phyloP scores from a whole-genome alignment of 257 asterid species.

The Striga asiatica region DNA sequence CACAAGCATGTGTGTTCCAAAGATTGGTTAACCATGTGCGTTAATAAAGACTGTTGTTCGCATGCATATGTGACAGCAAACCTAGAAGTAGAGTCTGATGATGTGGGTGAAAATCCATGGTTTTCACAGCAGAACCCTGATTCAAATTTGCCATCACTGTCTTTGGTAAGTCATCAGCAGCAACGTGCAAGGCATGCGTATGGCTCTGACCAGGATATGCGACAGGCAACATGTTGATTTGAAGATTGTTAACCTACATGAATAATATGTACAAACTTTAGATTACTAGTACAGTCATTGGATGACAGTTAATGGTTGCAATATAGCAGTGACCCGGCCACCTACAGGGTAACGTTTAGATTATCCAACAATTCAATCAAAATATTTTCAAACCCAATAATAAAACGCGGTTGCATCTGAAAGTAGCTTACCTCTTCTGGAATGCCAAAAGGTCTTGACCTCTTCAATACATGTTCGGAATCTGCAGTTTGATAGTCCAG shows the following conservation, averaged over 20 bases:
- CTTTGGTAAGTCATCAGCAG: constrained; percentile 46
- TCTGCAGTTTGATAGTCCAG: constrained; percentile 44
- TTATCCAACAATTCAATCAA: background rate
- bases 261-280: background rate
- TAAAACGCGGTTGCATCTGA: background rate
- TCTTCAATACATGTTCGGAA: constrained; percentile 36
- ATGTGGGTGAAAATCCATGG: constrained; percentile 62
- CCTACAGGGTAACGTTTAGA: background rate
- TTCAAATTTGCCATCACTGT: constrained; percentile 37
- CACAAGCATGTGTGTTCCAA: background rate
- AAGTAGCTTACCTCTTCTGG: constrained; percentile 34
- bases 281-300: too few species aligned
- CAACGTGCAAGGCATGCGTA: constrained; percentile 16
- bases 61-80: constrained; percentile 23
- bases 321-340: too few species aligned
- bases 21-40: too few species aligned
- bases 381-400: constrained; percentile 2
- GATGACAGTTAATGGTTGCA: too few species aligned
- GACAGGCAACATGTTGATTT: constrained; percentile 24
- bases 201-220: constrained; percentile 32
- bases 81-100: constrained; percentile 47
- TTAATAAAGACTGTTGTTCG: too few species aligned
- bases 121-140: constrained; percentile 57
- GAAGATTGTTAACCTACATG: constrained; percentile 34
- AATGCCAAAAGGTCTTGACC: constrained; percentile 35